Conservation (phyloP, 768 basidiomycete genomes). For the Lactarius hengduanensis region DNA sequence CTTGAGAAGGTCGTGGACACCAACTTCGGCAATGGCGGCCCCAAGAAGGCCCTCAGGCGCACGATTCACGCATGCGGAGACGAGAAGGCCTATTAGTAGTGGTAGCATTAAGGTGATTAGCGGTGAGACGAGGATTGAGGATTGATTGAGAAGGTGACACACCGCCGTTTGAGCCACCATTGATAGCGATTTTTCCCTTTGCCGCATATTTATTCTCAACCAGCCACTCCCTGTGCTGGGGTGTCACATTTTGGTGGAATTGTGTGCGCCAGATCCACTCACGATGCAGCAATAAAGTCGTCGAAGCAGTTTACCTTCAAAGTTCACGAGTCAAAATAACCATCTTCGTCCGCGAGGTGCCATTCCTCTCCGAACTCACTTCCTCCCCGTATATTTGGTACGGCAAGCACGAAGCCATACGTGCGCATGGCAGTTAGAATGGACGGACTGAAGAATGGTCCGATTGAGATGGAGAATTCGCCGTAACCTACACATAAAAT, state of each 20-base stretch:
- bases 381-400: conserved; percentile 53
- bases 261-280: conserved; percentile 32
- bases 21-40: conserved; percentile 79
- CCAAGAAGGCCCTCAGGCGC: conserved; percentile 75
- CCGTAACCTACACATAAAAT: conserved; percentile 57
- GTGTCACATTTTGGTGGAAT: neutral
- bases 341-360: conserved; percentile 59
- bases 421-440: conserved; percentile 71
- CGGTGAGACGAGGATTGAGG: neutral
- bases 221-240: conserved; percentile 55
- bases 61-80: conserved; percentile 83
- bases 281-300: conserved; percentile 84
- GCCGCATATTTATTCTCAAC: conserved; percentile 70
- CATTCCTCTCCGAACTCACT: conserved; percentile 83
- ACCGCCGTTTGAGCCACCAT: conserved; percentile 83
- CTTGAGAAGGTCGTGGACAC: conserved; percentile 77
- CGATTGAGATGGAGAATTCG: conserved; percentile 70
- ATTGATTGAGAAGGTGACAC: conserved; percentile 26
- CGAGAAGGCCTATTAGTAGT: conserved; percentile 54
- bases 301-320: conserved; percentile 68
- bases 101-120: neutral
- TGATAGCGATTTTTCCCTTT: conserved; percentile 69
- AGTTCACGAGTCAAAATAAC: neutral
- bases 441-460: conserved; percentile 68
- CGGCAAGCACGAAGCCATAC: conserved; percentile 65